phyloP scores from a whole-genome alignment of 1,284 basidiomycete species.

The Malassezia cuniculi region DNA sequence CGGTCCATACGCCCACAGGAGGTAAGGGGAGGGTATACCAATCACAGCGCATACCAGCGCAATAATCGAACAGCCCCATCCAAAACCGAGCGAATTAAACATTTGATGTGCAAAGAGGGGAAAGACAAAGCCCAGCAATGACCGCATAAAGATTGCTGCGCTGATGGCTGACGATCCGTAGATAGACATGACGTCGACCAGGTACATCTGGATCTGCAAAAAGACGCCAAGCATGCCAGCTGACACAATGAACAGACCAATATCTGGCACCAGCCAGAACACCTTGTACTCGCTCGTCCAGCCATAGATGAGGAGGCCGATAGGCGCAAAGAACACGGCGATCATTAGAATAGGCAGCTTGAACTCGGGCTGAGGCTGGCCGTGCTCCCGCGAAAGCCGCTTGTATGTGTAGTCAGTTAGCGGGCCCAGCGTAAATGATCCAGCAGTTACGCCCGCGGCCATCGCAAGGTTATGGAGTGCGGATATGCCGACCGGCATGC shows the following conservation, averaged over 20 bases:
- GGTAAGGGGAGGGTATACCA: conserved; percentile 36
- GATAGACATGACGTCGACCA: conserved; percentile 35
- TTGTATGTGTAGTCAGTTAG: conserved; percentile 53
- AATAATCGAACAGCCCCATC: conserved; percentile 41
- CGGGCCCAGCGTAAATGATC: conserved; percentile 46
- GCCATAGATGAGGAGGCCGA: conserved; percentile 56
- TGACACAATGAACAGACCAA: conserved; percentile 20
- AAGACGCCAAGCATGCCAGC: conserved; percentile 22
- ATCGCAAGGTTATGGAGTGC: conserved; percentile 57
- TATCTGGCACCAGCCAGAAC: conserved; percentile 59
- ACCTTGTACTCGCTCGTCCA: conserved; percentile 54
- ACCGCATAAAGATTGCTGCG: conserved; percentile 32
- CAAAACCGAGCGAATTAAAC: conserved; percentile 34
- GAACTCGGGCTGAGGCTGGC: conserved; percentile 50
- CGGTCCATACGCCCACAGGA: conserved; percentile 27
- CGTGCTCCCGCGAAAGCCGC: conserved; percentile 51
- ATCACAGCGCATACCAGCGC: conserved; percentile 31
- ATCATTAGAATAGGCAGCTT: conserved; percentile 53
- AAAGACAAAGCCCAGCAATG: conserved; percentile 39
- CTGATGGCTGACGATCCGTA: conserved; percentile 42
- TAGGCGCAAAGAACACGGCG: conserved; percentile 51
- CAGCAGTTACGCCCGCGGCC: conserved; percentile 16
- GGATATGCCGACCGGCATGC: conserved; percentile 51
- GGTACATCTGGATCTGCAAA: conserved; percentile 24
- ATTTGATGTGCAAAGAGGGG: conserved; percentile 34